A percentile compares a stretch with the other conserved stretches of the same genome.
These are phyloP conservation scores for Eragrostis curvula DNA, from an alignment of 176 grass and related monocot species.

Conservation along the genomic window DNA sequence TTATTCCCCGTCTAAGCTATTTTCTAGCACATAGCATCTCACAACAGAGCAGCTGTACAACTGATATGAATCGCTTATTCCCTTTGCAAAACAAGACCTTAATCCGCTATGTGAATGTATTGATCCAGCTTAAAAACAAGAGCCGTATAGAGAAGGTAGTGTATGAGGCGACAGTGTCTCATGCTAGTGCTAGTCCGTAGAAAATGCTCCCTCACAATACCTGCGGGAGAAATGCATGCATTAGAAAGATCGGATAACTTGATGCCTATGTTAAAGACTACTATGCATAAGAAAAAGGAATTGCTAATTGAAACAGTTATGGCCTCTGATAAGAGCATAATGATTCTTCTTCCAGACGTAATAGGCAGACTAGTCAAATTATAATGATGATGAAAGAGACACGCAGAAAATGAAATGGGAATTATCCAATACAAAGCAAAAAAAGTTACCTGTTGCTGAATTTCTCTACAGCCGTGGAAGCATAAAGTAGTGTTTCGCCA, in stretches of 20 bases:
- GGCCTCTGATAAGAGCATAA: background rate
- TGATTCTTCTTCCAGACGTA: slow-evolving; percentile 1
- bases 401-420: slow-evolving; percentile 1
- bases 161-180: background rate
- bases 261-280: background rate
- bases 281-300: background rate
- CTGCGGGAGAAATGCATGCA: slow-evolving; percentile 40
- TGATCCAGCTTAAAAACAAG: background rate
- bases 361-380: background rate
- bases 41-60: slow-evolving; percentile 45
- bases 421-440: slow-evolving; percentile 24
- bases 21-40: slow-evolving; percentile 2
- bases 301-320: background rate
- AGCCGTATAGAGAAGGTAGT: background rate
- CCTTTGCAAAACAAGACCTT: background rate
- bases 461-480: slow-evolving; percentile 89
- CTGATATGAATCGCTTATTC: slow-evolving; percentile 12
- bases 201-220: slow-evolving; percentile 92
- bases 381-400: background rate
- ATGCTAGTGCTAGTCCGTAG: slow-evolving; percentile 53
- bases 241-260: background rate
- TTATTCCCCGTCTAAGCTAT: slow-evolving; percentile 25
- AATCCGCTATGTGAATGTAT: background rate
- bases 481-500: slow-evolving; percentile 90
- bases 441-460: slow-evolving; percentile 91